These are phyloP conservation scores for Trichoderma sp. DNA, from an alignment of 2,329 filamentous ascomycete genomes.

Conservation along the genomic window DNA sequence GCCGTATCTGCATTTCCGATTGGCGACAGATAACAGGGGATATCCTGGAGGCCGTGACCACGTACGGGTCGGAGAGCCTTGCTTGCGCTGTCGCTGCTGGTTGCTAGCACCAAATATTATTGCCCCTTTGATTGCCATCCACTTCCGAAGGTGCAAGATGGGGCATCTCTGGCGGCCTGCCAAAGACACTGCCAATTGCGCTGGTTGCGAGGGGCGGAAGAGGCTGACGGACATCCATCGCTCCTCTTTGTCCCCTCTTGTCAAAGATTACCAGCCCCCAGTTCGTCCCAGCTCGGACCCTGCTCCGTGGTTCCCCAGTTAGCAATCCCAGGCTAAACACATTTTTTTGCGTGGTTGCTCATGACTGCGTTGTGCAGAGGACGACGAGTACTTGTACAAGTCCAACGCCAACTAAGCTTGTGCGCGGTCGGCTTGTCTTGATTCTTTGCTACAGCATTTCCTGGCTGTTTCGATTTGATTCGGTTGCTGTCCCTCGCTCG, in stretches of 20 bases:
- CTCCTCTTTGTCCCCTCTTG: not conserved
- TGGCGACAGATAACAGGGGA: slow-evolving; percentile 10
- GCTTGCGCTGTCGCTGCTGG: not conserved
- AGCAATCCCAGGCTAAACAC: not conserved
- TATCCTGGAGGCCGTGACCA: slow-evolving; percentile 4
- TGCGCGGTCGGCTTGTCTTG: not conserved
- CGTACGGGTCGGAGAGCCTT: slow-evolving; percentile 1
- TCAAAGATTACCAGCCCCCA: not conserved
- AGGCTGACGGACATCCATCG: slow-evolving; percentile 5
- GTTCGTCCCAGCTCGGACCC: not conserved
- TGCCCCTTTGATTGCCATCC: slow-evolving; percentile 19
- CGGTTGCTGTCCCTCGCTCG: not conserved
- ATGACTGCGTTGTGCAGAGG: not conserved
- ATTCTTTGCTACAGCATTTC: not conserved
- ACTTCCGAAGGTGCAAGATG: slow-evolving; percentile 4
- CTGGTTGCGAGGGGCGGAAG: not conserved
- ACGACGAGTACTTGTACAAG: slow-evolving; percentile 10
- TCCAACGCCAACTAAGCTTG: not conserved
- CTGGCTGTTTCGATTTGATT: not conserved
- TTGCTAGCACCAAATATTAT: not conserved
- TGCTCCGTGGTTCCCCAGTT: not conserved
- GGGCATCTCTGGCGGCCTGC: not conserved
- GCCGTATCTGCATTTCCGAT: slow-evolving; percentile 16
- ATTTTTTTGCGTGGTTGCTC: not conserved
- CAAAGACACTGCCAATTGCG: not conserved